phyloP scores from a whole-genome alignment of 2,329 filamentous ascomycete genomes.

The Blumeria hordei region DNA sequence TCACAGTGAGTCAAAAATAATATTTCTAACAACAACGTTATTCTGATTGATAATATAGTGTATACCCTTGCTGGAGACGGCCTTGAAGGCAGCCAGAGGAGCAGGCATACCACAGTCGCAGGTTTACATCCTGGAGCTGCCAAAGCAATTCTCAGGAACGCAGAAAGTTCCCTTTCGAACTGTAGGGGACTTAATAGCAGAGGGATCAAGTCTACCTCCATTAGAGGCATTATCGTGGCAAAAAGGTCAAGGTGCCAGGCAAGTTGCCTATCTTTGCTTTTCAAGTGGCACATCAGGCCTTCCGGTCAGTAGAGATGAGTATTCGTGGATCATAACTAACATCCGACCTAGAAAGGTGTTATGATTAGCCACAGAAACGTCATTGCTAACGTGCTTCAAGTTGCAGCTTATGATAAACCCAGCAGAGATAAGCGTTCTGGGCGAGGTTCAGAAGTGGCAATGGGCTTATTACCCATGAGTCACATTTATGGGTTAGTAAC shows the following conservation, averaged over 20 bases:
- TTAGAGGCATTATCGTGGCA: slow-evolving; percentile 33
- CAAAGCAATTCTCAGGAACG: slow-evolving; percentile 26
- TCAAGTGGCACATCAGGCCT: slow-evolving; percentile 20
- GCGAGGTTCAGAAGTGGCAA: slow-evolving; percentile 8
- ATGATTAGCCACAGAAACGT: slow-evolving; percentile 70
- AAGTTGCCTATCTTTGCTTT: slow-evolving; percentile 63
- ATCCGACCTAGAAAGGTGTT: slow-evolving; percentile 41
- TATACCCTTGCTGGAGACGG: slow-evolving; percentile 40
- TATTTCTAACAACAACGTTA: not conserved
- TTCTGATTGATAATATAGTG: slow-evolving; percentile 16
- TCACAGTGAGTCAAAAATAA: slow-evolving; percentile 24
- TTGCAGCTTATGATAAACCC: slow-evolving; percentile 20
- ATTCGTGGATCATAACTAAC: not conserved
- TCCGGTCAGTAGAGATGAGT: slow-evolving; percentile 28
- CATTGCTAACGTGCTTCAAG: slow-evolving; percentile 35
- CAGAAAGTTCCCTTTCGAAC: slow-evolving; percentile 31
- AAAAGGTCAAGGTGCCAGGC: slow-evolving; percentile 38
- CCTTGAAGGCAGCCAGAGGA: slow-evolving; percentile 39
- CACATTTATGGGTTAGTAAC: slow-evolving; percentile 64
- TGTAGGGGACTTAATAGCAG: slow-evolving; percentile 48
- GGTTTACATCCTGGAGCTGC: slow-evolving; percentile 49
- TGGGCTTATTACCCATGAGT: slow-evolving; percentile 69
- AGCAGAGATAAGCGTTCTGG: slow-evolving; percentile 27
- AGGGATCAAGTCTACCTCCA: slow-evolving; percentile 29
- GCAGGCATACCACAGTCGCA: slow-evolving; percentile 46